Conservation (phyloP, 2,329 filamentous ascomycete genomes). For the Fusarium sp. region DNA sequence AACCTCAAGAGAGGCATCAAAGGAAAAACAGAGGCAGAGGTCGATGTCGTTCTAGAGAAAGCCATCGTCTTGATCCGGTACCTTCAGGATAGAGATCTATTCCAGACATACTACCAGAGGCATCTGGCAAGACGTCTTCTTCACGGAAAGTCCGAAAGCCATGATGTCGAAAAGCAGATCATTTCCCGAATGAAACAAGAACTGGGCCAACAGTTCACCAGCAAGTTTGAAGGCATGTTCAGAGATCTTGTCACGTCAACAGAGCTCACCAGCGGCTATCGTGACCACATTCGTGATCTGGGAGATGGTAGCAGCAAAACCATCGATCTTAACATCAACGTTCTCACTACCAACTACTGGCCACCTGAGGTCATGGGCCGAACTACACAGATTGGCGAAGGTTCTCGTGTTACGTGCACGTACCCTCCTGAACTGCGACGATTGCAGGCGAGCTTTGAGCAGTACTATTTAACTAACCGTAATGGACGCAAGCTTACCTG, state of each 20-base stretch:
- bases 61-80: conserved; percentile 90
- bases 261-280: conserved; percentile 83
- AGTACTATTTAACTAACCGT: conserved; percentile 88
- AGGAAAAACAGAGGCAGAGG: conserved; percentile 89
- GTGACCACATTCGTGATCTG: conserved; percentile 69
- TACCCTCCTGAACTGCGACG: conserved; percentile 80
- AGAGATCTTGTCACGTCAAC: conserved; percentile 92
- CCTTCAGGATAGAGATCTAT: conserved; percentile 90
- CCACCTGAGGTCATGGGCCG: conserved; percentile 87
- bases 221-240: conserved; percentile 97
- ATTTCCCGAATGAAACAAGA: conserved; percentile 98
- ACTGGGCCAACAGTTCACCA: conserved; percentile 92
- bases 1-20: conserved; percentile 94
- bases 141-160: conserved; percentile 88
- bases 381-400: conserved; percentile 62
- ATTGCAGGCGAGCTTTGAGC: conserved; percentile 86
- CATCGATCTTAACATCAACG: conserved; percentile 84
- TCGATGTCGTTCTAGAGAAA: conserved; percentile 87
- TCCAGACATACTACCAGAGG: conserved; percentile 98
- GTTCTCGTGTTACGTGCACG: conserved; percentile 64
- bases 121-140: conserved; percentile 89
- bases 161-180: conserved; percentile 94
- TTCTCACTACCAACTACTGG: conserved; percentile 96
- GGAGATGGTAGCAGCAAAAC: conserved; percentile 59
- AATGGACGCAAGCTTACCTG: conserved; percentile 91